These are phyloP conservation scores for Echeveria elegans DNA, from an alignment of 164 flowering plant genomes.

Conservation along the genomic window DNA sequence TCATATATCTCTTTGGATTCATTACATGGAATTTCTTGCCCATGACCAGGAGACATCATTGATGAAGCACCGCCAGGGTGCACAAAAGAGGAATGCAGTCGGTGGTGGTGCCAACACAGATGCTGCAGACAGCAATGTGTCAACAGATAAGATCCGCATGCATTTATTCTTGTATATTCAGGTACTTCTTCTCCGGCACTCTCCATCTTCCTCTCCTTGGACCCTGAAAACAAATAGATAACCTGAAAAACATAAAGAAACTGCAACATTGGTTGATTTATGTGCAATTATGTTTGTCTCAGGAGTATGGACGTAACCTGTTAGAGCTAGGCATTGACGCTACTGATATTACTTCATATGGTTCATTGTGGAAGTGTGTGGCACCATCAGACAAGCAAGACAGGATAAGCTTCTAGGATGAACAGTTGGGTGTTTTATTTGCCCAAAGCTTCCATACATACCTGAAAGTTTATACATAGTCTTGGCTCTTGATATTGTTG, in stretches of 20 bases:
- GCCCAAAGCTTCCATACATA: no score
- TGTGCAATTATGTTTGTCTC: neutral
- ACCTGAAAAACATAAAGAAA: neutral
- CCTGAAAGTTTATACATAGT: no score
- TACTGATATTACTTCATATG: constrained; percentile 46
- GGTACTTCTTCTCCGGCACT: constrained; percentile 25
- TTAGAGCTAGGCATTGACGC: constrained; percentile 66
- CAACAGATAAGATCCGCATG: constrained; percentile 88
- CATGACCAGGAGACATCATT: constrained; percentile 70
- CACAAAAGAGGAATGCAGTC: constrained; percentile 46
- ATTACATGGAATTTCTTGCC: neutral
- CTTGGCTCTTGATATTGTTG: no score
- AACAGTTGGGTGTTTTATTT: no score
- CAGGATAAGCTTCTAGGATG: constrained; percentile 24
- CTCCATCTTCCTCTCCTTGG: neutral
- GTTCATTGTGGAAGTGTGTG: constrained; percentile 80
- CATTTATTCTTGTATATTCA: constrained; percentile 91
- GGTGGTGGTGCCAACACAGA: constrained; percentile 67
- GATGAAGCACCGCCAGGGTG: constrained; percentile 66
- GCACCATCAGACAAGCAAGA: constrained; percentile 36
- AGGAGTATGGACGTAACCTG: constrained; percentile 77
- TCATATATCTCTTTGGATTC: neutral
- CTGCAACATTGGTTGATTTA: neutral
- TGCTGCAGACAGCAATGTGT: constrained; percentile 55
- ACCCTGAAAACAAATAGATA: neutral